These are phyloP conservation scores for Emergomyces orientalis DNA, from an alignment of 2,329 filamentous ascomycete genomes.

Conservation along the genomic window DNA sequence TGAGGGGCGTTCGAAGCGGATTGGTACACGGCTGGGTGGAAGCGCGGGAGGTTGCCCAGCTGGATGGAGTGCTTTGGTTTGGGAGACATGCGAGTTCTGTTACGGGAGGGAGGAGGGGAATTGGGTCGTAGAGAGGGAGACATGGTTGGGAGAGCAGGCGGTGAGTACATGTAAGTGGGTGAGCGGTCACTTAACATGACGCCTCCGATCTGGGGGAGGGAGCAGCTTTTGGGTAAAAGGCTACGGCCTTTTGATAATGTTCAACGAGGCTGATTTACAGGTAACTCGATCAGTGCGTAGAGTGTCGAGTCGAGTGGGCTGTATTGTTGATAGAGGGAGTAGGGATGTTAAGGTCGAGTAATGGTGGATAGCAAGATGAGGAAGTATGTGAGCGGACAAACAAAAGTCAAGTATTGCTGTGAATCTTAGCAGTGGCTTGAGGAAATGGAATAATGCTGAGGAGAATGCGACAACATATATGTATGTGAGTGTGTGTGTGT, in stretches of 20 bases:
- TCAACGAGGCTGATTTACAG: background rate
- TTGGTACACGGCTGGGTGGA: constrained; percentile 39
- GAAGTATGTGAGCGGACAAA: no score
- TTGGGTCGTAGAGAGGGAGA: constrained; percentile 24
- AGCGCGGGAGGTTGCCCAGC: constrained; percentile 36
- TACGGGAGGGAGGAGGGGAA: constrained; percentile 10
- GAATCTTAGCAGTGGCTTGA: background rate
- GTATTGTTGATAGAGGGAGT: background rate
- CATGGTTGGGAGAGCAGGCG: constrained; percentile 26
- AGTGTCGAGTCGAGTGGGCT: no score
- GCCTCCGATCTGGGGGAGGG: background rate
- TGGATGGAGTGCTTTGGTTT: constrained; percentile 20
- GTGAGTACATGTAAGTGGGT: constrained; percentile 18
- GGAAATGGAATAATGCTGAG: background rate
- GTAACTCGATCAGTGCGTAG: no score
- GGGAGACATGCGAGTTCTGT: constrained; percentile 10
- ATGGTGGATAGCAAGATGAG: no score
- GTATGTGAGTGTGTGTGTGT: background rate
- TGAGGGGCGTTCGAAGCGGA: constrained; percentile 21
- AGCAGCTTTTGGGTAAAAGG: background rate
- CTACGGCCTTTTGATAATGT: no score
- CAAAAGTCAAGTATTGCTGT: no score
- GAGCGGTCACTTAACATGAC: constrained; percentile 10
- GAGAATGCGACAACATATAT: no score
- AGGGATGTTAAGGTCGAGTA: no score